phyloP scores from a whole-genome alignment of 257 asterid genomes.

The Solanum piurae region DNA sequence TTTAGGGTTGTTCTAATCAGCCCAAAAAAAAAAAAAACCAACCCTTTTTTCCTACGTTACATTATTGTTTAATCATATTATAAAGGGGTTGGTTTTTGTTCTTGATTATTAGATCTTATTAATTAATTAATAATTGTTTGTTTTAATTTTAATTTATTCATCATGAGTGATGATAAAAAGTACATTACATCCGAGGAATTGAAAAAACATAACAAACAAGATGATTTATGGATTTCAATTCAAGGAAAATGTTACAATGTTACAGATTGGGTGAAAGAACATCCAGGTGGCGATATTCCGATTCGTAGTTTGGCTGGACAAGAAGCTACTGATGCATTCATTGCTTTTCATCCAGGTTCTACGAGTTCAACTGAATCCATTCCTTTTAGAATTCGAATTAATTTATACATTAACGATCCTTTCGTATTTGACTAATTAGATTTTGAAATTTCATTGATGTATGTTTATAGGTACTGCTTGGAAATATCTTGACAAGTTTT shows the following conservation, averaged over 20 bases:
- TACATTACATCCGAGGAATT: conserved; percentile 24
- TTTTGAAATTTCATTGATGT: conserved; percentile 10
- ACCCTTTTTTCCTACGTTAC: not conserved
- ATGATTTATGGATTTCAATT: conserved; percentile 33
- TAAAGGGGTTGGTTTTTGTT: not conserved
- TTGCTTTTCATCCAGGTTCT: not conserved
- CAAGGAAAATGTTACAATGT: conserved; percentile 37
- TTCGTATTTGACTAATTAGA: not conserved
- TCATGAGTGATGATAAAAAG: conserved; percentile 8
- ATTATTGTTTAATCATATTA: not conserved
- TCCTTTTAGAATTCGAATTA: not conserved
- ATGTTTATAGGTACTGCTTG: conserved; percentile 23
- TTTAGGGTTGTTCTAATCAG: not conserved
- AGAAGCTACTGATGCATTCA: conserved; percentile 4
- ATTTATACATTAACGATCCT: too few species aligned
- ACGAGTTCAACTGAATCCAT: not conserved
- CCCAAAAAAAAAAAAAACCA: not conserved
- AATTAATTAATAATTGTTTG: not conserved
- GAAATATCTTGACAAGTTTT: conserved; percentile 28
- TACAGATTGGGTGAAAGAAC: conserved; percentile 29
- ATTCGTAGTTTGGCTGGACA: conserved; percentile 5
- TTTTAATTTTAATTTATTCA: not conserved
- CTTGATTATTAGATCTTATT: not conserved
- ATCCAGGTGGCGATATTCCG: conserved; percentile 35
- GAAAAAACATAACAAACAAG: conserved; percentile 20